Evolutionary conservation across 495 filamentous ascomycete genomes (phyloP).

Genomic region (Neurospora cerealis): DNA sequence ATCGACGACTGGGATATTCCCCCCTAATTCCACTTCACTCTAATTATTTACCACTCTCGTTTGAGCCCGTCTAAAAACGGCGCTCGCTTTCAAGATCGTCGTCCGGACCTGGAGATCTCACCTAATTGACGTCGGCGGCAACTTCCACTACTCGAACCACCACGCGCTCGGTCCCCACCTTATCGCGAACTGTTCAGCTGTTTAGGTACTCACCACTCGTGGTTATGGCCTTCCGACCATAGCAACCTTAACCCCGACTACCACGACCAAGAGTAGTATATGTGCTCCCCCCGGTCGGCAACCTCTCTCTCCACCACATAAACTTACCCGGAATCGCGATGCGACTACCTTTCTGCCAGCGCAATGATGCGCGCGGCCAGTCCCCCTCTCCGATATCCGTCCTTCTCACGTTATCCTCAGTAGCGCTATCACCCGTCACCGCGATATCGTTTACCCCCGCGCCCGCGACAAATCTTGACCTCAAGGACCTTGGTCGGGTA

Average conservation of each 20-base stretch:
- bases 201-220: neutral
- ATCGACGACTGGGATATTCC: neutral
- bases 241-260: conserved; percentile 10
- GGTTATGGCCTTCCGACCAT: conserved; percentile 14
- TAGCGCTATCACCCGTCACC: conserved; percentile 33
- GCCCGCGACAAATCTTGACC: conserved; percentile 69
- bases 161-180: neutral
- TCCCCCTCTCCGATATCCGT: conserved; percentile 14
- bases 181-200: neutral
- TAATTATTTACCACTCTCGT: neutral
- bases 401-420: conserved; percentile 28
- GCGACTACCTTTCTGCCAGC: conserved; percentile 26
- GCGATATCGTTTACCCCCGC: conserved; percentile 64
- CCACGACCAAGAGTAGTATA: conserved; percentile 9
- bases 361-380: conserved; percentile 24
- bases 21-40: neutral
- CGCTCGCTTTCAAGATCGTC: neutral
- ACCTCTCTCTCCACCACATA: neutral
- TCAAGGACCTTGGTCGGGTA: conserved; percentile 70
- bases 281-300: conserved; percentile 12
- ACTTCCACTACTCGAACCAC: neutral
- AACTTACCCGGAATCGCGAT: conserved; percentile 20
- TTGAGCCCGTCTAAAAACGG: neutral
- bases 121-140: conserved; percentile 1
- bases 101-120: neutral